A percentile compares a stretch with the other conserved stretches of the same genome.
Evolutionary conservation across 306 rosid species (phyloP).

Genomic region (Pyrus pyrifolia): DNA sequence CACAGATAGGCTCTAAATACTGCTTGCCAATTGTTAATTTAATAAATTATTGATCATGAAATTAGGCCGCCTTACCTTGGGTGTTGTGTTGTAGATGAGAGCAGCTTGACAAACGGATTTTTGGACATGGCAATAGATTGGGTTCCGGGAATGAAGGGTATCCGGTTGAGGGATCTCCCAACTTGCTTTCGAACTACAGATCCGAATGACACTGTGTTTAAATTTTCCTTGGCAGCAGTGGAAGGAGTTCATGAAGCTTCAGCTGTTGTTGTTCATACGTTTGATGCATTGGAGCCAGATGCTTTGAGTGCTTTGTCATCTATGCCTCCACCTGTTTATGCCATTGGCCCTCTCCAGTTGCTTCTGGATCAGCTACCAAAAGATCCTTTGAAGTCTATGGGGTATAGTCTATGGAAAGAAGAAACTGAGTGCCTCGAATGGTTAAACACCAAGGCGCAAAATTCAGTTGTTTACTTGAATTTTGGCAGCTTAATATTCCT

Average conservation of each 20-base stretch:
- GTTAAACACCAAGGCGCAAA: not conserved
- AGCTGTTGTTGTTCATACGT: conserved; percentile 2
- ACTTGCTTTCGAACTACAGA: not conserved
- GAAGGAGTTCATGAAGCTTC: not conserved
- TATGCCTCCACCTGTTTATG: not conserved
- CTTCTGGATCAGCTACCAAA: conserved; percentile 1
- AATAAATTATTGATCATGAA: too few species aligned
- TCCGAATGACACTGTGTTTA: not conserved
- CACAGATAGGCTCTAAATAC: too few species aligned
- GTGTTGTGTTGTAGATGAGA: conserved; percentile 7
- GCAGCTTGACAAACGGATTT: not conserved
- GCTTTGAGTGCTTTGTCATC: not conserved
- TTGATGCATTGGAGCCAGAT: not conserved
- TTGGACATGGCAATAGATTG: not conserved
- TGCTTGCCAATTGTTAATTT: too few species aligned
- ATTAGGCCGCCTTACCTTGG: not conserved
- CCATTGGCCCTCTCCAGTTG: conserved; percentile 12
- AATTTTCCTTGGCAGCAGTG: not conserved
- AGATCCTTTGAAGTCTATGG: not conserved
- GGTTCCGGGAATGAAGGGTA: not conserved
- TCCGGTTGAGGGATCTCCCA: conserved; percentile 3
- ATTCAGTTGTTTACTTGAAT: conserved; percentile 6
- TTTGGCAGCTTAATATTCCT: conserved; percentile 2
- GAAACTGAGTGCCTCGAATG: conserved; percentile 6
- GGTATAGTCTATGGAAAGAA: conserved; percentile 18